Percentiles rank a stretch among this genome's conserved stretches.
Conservation (phyloP, 805 yeast species). For the Maudiozyma bulderi region DNA sequence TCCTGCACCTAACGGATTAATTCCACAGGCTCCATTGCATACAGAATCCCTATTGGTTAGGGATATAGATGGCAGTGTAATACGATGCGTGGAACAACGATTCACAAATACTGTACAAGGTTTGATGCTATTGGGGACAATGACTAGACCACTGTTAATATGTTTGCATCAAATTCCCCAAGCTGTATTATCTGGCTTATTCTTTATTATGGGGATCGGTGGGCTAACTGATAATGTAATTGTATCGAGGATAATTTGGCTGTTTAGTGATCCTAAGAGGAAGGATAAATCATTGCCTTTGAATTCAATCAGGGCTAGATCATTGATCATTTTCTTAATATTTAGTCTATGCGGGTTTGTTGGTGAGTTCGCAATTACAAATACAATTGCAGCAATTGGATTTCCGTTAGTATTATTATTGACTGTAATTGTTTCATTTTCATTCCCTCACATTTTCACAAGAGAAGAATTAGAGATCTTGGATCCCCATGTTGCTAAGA, state of each 20-base stretch:
- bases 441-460: conserved; percentile 57
- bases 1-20: conserved; percentile 93
- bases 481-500: conserved; percentile 58
- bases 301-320: conserved; percentile 24
- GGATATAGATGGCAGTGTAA: conserved; percentile 25
- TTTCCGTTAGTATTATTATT: conserved; percentile 76
- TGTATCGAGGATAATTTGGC: conserved; percentile 48
- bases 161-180: conserved; percentile 85
- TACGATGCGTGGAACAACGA: conserved; percentile 78
- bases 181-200: conserved; percentile 84
- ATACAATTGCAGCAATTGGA: conserved; percentile 86
- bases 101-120: conserved; percentile 83
- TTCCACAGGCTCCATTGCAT: conserved; percentile 95
- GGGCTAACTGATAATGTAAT: conserved; percentile 65
- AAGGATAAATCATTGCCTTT: conserved; percentile 27
- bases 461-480: conserved; percentile 47
- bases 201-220: conserved; percentile 84
- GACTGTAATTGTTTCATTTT: conserved; percentile 52
- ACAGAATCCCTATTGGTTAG: conserved; percentile 61
- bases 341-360: conserved; percentile 61
- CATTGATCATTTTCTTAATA: conserved; percentile 43
- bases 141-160: conserved; percentile 77
- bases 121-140: conserved; percentile 68
- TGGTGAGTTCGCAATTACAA: conserved; percentile 76
- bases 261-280: conserved; percentile 45